phyloP scores from a whole-genome alignment of 176 grass and related monocot species.

The Ampelocalamus luodianensis region DNA sequence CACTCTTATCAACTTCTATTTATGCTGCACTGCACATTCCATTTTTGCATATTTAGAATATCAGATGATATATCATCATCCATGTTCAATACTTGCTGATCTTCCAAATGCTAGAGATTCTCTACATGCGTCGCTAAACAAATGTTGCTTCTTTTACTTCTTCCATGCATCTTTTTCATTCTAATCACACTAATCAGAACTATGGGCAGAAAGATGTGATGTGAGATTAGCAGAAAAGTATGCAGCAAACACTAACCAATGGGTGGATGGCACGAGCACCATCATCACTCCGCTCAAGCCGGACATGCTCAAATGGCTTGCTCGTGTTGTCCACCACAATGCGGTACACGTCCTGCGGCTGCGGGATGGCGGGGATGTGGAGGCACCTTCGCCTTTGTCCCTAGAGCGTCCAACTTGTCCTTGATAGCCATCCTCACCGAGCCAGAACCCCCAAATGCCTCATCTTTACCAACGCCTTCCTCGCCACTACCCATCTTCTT shows the following conservation, averaged over 20 bases:
- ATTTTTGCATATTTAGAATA: background rate
- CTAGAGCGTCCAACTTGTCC: slow-evolving; percentile 50
- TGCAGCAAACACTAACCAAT: slow-evolving; percentile 57
- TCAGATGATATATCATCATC: background rate
- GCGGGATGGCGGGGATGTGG: slow-evolving; percentile 83
- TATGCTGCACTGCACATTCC: background rate
- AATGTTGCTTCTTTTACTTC: background rate
- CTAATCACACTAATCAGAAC: background rate
- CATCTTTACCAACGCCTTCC: no score
- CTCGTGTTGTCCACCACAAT: slow-evolving; percentile 86
- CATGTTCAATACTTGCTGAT: background rate
- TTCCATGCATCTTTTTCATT: background rate
- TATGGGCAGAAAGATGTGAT: background rate
- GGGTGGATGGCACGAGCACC: slow-evolving; percentile 62
- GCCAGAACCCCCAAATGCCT: slow-evolving; percentile 41
- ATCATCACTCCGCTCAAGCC: slow-evolving; percentile 75
- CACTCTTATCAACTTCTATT: background rate
- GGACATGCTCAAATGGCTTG: slow-evolving; percentile 79
- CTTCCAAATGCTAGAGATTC: background rate
- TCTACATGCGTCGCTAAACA: background rate
- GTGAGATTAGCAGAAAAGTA: slow-evolving; percentile 3
- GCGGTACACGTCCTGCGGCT: slow-evolving; percentile 55
- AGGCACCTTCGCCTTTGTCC: slow-evolving; percentile 74
- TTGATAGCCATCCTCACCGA: slow-evolving; percentile 65
- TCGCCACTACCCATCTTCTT: slow-evolving; percentile 47